A percentile compares a stretch with the other conserved stretches of the same genome.
Evolutionary conservation across 345 rosid genomes (phyloP).

Genomic region (Populus tremula): DNA sequence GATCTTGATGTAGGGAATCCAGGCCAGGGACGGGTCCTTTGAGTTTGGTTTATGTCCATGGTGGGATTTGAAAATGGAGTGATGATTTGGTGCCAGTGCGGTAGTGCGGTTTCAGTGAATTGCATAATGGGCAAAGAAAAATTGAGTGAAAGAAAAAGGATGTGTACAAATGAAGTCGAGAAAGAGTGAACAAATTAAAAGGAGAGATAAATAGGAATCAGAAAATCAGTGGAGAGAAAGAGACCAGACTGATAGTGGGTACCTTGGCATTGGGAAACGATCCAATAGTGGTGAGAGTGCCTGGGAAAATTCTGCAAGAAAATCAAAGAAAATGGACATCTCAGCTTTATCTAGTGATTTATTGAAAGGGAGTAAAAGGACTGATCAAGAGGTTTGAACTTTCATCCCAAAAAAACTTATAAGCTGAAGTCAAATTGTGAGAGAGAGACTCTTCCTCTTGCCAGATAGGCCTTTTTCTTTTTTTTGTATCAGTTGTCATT

Average conservation of each 20-base stretch:
- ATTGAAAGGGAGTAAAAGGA: constrained; percentile 39
- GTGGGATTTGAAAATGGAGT: constrained; percentile 19
- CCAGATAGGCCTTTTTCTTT: constrained; percentile 24
- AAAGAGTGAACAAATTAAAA: constrained; percentile 20
- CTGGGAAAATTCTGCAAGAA: constrained; percentile 38
- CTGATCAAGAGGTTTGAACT: constrained; percentile 32
- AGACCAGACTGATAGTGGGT: constrained; percentile 69
- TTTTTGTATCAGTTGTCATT: constrained; percentile 6
- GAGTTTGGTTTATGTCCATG: constrained; percentile 50
- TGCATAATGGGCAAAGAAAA: constrained; percentile 44
- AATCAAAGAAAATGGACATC: constrained; percentile 45
- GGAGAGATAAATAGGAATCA: constrained; percentile 20
- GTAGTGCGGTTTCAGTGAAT: constrained; percentile 59
- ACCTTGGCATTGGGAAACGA: constrained; percentile 58
- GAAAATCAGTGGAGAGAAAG: constrained; percentile 45
- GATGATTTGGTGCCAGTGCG: constrained; percentile 32
- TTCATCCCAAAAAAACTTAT: constrained; percentile 16
- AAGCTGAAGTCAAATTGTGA: constrained; percentile 22
- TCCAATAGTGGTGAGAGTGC: constrained; percentile 30
- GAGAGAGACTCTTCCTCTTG: constrained; percentile 20
- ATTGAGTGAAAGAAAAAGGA: background rate
- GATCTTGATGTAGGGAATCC: constrained; percentile 58
- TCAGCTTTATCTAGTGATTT: constrained; percentile 49
- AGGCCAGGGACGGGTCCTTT: constrained; percentile 59
- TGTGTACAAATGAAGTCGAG: constrained; percentile 2